Evolutionary conservation across 805 yeast genomes (phyloP).

Genomic region (Metschnikowia sp.): DNA sequence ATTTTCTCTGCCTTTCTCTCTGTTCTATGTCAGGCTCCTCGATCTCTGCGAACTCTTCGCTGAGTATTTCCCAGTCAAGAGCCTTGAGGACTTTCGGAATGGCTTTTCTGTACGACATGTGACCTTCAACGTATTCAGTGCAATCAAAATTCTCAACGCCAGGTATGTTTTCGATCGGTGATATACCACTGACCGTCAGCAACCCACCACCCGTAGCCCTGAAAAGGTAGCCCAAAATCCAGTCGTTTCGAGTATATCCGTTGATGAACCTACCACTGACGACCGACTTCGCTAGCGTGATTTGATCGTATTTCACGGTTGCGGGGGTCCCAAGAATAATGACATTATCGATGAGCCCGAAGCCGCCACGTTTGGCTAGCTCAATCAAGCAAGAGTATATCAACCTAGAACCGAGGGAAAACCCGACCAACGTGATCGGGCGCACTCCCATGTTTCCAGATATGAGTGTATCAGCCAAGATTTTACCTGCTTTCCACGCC

Average conservation of each 20-base stretch:
- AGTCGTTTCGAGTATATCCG: slow-evolving; percentile 88
- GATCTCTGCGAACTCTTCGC: slow-evolving; percentile 91
- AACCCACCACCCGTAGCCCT: slow-evolving; percentile 95
- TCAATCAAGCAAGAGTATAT: slow-evolving; percentile 87
- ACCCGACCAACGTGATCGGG: slow-evolving; percentile 90
- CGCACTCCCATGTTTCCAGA: slow-evolving; percentile 86
- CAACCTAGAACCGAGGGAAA: slow-evolving; percentile 88
- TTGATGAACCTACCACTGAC: slow-evolving; percentile 88
- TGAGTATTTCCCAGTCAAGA: slow-evolving; percentile 75
- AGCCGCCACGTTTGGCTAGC: slow-evolving; percentile 79
- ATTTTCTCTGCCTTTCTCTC: slow-evolving; percentile 74
- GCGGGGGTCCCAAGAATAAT: slow-evolving; percentile 85
- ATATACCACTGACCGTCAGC: slow-evolving; percentile 85
- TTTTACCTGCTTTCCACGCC: slow-evolving; percentile 94
- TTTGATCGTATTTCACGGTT: slow-evolving; percentile 72
- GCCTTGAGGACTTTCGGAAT: slow-evolving; percentile 76
- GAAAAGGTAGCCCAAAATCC: slow-evolving; percentile 93
- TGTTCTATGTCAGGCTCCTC: slow-evolving; percentile 94
- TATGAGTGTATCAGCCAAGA: slow-evolving; percentile 86
- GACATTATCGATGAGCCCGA: slow-evolving; percentile 86
- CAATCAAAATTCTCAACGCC: slow-evolving; percentile 85
- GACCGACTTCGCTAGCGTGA: slow-evolving; percentile 74
- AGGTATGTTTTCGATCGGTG: slow-evolving; percentile 59
- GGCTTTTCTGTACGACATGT: slow-evolving; percentile 93
- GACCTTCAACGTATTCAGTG: slow-evolving; percentile 85